A percentile compares a stretch with the other conserved stretches of the same genome.
Evolutionary conservation across 495 filamentous ascomycete genomes (phyloP).

Genomic region (Rusavskia elegans): DNA sequence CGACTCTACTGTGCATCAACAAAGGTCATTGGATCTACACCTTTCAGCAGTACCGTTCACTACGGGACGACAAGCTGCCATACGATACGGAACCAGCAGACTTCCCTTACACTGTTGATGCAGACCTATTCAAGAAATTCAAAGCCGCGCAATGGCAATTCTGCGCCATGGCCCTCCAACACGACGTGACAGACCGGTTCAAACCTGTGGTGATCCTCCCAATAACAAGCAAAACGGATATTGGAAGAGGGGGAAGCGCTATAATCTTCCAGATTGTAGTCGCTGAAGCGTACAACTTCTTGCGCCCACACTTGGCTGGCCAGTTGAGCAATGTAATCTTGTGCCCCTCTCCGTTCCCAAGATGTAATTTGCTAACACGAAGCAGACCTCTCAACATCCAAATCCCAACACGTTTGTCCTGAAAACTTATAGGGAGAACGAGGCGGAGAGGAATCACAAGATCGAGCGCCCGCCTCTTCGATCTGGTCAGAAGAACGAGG

Average conservation of each 20-base stretch:
- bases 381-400: too few relatives aligned
- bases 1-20: slow-evolving; percentile 4
- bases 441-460: slow-evolving; percentile 17
- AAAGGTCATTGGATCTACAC: slow-evolving; percentile 1
- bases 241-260: slow-evolving; percentile 4
- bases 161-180: slow-evolving; percentile 2
- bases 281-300: slow-evolving; percentile 5
- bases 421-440: slow-evolving; percentile 21
- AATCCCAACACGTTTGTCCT: slow-evolving; percentile 20
- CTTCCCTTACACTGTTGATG: background rate
- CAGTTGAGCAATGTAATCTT: too few relatives aligned
- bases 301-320: too few relatives aligned
- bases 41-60: slow-evolving; percentile 2
- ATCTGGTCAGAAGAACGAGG: too few relatives aligned
- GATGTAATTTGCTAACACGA: too few relatives aligned
- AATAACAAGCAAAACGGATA: background rate
- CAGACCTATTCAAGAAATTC: slow-evolving; percentile 1
- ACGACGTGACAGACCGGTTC: slow-evolving; percentile 3
- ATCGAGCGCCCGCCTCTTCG: slow-evolving; percentile 12
- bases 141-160: slow-evolving; percentile 8
- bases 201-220: slow-evolving; percentile 2
- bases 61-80: slow-evolving; percentile 6
- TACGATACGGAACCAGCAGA: background rate
- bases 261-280: slow-evolving; percentile 4
- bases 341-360: too few relatives aligned